Percentiles rank a stretch among this genome's conserved stretches.
phyloP scores from a whole-genome alignment of 148 eudicot genomes.

The Heliosperma pusillum region DNA sequence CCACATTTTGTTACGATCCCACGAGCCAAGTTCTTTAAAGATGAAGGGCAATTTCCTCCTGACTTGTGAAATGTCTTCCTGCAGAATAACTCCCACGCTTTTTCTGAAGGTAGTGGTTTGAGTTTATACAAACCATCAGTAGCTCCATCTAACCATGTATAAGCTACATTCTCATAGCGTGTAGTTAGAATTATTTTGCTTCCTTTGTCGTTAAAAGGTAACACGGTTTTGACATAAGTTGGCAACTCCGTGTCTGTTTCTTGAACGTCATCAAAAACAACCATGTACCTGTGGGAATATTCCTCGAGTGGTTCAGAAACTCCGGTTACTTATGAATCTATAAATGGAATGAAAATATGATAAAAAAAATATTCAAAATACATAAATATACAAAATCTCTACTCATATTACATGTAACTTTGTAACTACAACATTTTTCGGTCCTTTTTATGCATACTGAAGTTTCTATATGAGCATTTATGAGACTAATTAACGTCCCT shows the following conservation, averaged over 20 bases:
- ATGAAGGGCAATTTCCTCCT: not conserved
- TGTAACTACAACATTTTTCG: no score
- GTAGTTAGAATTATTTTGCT: slow-evolving; percentile 29
- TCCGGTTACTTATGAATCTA: no score
- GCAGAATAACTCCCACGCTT: slow-evolving; percentile 24
- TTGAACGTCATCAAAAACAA: slow-evolving; percentile 27
- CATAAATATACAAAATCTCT: no score
- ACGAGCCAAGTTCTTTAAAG: not conserved
- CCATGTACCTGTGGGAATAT: slow-evolving; percentile 16
- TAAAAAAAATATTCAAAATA: no score
- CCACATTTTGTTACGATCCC: slow-evolving; percentile 35
- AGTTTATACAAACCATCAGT: slow-evolving; percentile 13
- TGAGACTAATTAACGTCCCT: no score
- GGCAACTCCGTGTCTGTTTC: slow-evolving; percentile 8
- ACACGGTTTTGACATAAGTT: not conserved
- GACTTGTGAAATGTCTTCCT: slow-evolving; percentile 12
- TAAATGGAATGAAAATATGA: no score
- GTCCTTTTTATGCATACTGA: no score
- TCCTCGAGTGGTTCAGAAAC: not conserved
- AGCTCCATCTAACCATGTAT: slow-evolving; percentile 17
- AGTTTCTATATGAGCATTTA: no score
- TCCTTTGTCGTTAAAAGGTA: slow-evolving; percentile 14
- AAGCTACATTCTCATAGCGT: slow-evolving; percentile 25
- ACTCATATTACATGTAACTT: no score
- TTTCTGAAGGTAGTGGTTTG: slow-evolving; percentile 10